These are phyloP conservation scores for Brassica rapa DNA, from an alignment of 345 rosid genomes.

Conservation along the genomic window DNA sequence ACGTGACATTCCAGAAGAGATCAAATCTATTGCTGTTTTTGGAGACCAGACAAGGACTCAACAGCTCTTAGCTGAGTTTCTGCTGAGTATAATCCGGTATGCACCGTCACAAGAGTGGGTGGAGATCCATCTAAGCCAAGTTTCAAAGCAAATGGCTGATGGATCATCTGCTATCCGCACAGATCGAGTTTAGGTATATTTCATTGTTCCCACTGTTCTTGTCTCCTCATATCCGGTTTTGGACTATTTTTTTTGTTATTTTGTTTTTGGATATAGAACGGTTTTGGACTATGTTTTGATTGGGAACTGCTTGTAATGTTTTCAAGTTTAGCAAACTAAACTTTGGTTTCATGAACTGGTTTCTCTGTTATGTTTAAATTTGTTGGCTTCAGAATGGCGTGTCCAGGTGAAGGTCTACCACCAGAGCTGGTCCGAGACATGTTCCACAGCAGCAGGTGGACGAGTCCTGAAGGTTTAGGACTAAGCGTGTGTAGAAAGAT, in stretches of 20 bases:
- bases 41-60: constrained; percentile 95
- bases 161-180: constrained; percentile 51
- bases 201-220: constrained; percentile 3
- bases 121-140: constrained; percentile 78
- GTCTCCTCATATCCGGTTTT: neutral
- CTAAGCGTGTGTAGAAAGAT: constrained; percentile 92
- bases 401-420: constrained; percentile 63
- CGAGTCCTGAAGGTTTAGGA: constrained; percentile 83
- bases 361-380: neutral
- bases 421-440: constrained; percentile 89
- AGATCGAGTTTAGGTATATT: constrained; percentile 68
- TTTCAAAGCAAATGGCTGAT: constrained; percentile 55
- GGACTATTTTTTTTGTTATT: neutral
- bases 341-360: neutral
- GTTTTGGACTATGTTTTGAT: no score
- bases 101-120: constrained; percentile 91
- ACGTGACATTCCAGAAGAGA: constrained; percentile 92
- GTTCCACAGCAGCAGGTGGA: constrained; percentile 82
- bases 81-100: constrained; percentile 79
- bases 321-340: neutral
- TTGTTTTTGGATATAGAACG: neutral
- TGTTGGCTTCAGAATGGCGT: constrained; percentile 65
- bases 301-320: neutral
- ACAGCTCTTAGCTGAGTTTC: constrained; percentile 85
- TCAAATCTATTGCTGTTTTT: constrained; percentile 69